Evolutionary conservation across 345 rosid species (phyloP).

Genomic region (Linum lewisii): DNA sequence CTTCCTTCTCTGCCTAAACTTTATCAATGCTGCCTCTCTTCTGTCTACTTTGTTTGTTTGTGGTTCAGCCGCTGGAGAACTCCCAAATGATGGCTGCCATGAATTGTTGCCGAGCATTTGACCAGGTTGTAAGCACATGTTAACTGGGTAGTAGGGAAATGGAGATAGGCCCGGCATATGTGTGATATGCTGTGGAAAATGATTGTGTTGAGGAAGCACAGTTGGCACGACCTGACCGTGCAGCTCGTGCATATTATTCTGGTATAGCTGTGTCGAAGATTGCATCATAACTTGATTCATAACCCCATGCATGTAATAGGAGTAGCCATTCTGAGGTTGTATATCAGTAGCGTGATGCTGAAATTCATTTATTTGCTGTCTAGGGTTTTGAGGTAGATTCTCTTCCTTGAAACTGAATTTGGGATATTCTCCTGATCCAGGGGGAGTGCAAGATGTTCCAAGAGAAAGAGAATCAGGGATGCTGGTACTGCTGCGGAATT

Average conservation of each 20-base stretch:
- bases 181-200: slow-evolving; percentile 46
- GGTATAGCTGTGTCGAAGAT: slow-evolving; percentile 47
- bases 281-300: slow-evolving; percentile 67
- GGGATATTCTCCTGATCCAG: slow-evolving; percentile 42
- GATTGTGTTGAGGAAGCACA: slow-evolving; percentile 46
- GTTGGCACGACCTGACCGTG: slow-evolving; percentile 43
- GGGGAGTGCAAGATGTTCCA: slow-evolving; percentile 52
- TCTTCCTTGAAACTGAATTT: slow-evolving; percentile 37
- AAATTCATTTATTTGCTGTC: slow-evolving; percentile 33
- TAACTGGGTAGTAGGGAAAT: slow-evolving; percentile 60
- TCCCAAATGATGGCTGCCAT: slow-evolving; percentile 53
- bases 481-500: slow-evolving; percentile 42
- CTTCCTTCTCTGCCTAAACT: slow-evolving; percentile 89
- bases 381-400: slow-evolving; percentile 20
- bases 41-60: slow-evolving; percentile 55
- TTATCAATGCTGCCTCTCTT: slow-evolving; percentile 84
- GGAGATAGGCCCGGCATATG: slow-evolving; percentile 51
- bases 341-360: slow-evolving; percentile 41
- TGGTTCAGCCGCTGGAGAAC: slow-evolving; percentile 39
- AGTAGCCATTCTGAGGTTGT: slow-evolving; percentile 41
- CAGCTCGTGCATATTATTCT: slow-evolving; percentile 40
- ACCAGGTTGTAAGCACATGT: slow-evolving; percentile 53
- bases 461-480: slow-evolving; percentile 41
- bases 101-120: slow-evolving; percentile 47
- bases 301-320: slow-evolving; percentile 66